Evolutionary conservation across 2,329 filamentous ascomycete species (phyloP), one percentile per base, ranked within the genome.

Genomic region (Dothideomycetes sp.): DNA sequence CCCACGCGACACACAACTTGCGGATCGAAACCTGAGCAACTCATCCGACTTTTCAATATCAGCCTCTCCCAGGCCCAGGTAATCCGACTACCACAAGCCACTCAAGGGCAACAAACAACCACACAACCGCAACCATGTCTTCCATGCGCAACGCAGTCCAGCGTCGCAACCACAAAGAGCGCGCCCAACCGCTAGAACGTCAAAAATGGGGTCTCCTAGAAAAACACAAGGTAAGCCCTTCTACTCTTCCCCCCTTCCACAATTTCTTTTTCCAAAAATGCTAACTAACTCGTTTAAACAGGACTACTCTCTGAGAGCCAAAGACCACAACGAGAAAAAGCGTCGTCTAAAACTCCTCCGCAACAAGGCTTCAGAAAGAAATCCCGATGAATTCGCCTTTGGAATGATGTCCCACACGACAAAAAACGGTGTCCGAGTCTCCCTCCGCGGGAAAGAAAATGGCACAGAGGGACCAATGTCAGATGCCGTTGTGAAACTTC

Each of bases 141-240:
- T 73, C 73, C 25, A 67, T 76, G 60, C 69, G 72, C 51, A 76
- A 76, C 55, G 70, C 71, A 59, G 75, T 88, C 46, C 77, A 86
- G 53, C 77, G 85, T 64, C 85, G 86, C 57, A 82, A 86, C 51
- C 89, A 96, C 64, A 77, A 81, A 53, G 91, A 96, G 71, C 82
- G 91, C 53, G 84, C 84, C 24, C 91, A 96, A 62, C 84, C 88
- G 28, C 64, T 77, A 48, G 84, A 88, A 58, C 84, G 91, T 39
- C 70, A 80, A 50, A 85, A 85, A 68, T 86, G 87, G 65, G 91
- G 91, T 49, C 75, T 96, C 16, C 79, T 96, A 47, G 91, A 96
- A 63, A 96, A 98, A 68, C 84, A 91, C 73, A 95, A 95, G 69
- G 80, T 81, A 56, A 18, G 40, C 47, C 34, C 47, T 13, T 38